Evolutionary conservation across 2,329 filamentous ascomycete species (phyloP), one percentile per base, ranked within the genome.

Genomic region (Colletotrichum lupini): DNA sequence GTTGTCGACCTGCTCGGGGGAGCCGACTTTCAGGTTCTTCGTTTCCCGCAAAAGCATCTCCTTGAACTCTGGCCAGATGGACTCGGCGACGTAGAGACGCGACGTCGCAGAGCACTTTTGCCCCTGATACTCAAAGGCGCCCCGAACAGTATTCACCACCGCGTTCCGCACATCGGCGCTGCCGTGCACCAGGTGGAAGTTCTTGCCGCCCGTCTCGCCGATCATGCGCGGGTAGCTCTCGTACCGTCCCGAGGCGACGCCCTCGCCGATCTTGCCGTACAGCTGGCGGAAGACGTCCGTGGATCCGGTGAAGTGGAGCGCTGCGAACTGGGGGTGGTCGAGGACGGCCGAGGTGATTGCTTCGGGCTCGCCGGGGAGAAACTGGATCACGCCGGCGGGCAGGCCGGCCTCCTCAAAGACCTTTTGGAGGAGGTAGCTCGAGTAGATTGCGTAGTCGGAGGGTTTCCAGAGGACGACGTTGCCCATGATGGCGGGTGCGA

Each of bases 381-480:
- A 98, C 83, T 98, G 96, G 76, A 98, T 95, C 65, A 98, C 96
- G 77, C 95, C 92, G 78, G 91, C 90, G 52, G 95, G 96, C 65
- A 98, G 90, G 56, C 96, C 96, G 35, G 96, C 95, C 86, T 98
- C 96, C 26, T 97, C 86, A n/a, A 98, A 89, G 81, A 98, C 97
- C 81, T 95, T 89, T 87, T 98, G 95, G 58, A 98, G 87, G 69
- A 98, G 87, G 91, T 93, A 97, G 87, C 95, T 97, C 75, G 94
- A 95, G n/a, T 93, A 93, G 75, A 98, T 93, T 46, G 95, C 94
- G n/a, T 88, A 92, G 77, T 96, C 94, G 16, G 94, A 97, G n/a
- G 95, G 95, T 88, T 98, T 98, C 95, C 95, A 98, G 59, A 98
- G 85, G 5, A 98, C 95, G 1, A 98, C 96, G 82, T 98, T 98